phyloP scores from a whole-genome alignment of 352 stramenopile genomes.

The Globisporangium apiculatum region DNA sequence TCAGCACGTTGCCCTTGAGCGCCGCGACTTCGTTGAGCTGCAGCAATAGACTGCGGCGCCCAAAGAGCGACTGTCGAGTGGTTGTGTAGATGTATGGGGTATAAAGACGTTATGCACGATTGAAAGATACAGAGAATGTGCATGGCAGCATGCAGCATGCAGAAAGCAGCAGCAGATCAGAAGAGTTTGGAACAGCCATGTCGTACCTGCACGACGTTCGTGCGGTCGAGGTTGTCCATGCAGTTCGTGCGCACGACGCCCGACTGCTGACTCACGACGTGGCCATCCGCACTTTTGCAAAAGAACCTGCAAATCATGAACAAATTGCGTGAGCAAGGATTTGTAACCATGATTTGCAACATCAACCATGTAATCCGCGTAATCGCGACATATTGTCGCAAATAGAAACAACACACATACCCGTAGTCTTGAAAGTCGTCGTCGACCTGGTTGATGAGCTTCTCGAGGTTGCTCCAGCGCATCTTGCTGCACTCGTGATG shows the following conservation, averaged over 20 bases:
- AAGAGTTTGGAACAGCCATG: not conserved
- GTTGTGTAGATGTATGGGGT: no score
- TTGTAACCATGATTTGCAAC: not conserved
- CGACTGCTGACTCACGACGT: conserved; percentile 67
- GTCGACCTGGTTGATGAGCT: conserved; percentile 86
- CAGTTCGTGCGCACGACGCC: conserved; percentile 96
- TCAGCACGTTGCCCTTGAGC: conserved; percentile 65
- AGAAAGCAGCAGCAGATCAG: not conserved
- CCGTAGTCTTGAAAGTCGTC: conserved; percentile 72
- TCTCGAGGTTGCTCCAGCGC: conserved; percentile 88
- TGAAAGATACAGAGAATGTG: conserved; percentile 1
- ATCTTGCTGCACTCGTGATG: conserved; percentile 94
- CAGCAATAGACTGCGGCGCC: conserved; percentile 76
- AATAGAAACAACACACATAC: conserved; percentile 17
- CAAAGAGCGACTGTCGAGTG: conserved; percentile 87
- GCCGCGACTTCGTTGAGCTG: conserved; percentile 72
- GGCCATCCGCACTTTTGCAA: conserved; percentile 37
- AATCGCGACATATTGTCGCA: not conserved
- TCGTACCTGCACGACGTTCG: conserved; percentile 56
- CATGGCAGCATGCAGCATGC: not conserved
- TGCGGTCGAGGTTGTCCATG: conserved; percentile 98
- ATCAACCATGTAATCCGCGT: not conserved
- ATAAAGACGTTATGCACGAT: not conserved
- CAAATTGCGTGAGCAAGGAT: no score
- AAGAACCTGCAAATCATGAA: conserved; percentile 32